Conservation (phyloP, 2,329 filamentous ascomycete species). For the Fusarium abutilonis region DNA sequence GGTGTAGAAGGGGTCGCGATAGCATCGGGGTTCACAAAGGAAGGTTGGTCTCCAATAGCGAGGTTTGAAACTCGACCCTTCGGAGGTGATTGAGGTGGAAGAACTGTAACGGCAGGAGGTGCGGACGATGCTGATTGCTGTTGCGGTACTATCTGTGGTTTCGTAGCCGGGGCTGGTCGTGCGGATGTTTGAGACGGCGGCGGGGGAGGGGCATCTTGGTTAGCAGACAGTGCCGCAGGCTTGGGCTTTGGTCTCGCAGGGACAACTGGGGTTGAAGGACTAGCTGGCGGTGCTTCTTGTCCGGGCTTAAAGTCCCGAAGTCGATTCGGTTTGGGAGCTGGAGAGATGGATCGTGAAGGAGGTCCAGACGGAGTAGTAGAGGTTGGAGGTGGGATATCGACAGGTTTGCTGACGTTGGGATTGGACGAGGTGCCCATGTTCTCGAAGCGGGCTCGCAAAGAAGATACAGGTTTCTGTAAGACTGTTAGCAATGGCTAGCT, state of each 20-base stretch:
- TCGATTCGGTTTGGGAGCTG: conserved; percentile 56
- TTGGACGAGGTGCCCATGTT: conserved; percentile 61
- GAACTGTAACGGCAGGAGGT: conserved; percentile 74
- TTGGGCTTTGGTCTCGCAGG: conserved; percentile 48
- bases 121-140: conserved; percentile 42
- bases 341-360: conserved; percentile 50
- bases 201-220: conserved; percentile 40
- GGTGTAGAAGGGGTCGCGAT: conserved; percentile 54
- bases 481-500: conserved; percentile 40
- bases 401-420: conserved; percentile 35
- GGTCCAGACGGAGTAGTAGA: conserved; percentile 40
- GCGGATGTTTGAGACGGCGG: conserved; percentile 41
- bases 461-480: conserved; percentile 79
- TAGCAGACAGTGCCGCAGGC: conserved; percentile 32
- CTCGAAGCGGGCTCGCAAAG: conserved; percentile 82
- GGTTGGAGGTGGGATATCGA: conserved; percentile 37
- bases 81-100: conserved; percentile 76
- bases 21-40: conserved; percentile 61
- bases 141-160: conserved; percentile 38
- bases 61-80: conserved; percentile 55
- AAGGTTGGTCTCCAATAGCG: conserved; percentile 54
- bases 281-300: conserved; percentile 48
- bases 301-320: conserved; percentile 55
- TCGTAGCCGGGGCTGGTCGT: conserved; percentile 40
- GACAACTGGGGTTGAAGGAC: conserved; percentile 48